Evolutionary conservation across 2,329 filamentous ascomycete species (phyloP), one percentile per base, ranked within the genome.

Genomic region (Pseudogymnoascus pannorum): DNA sequence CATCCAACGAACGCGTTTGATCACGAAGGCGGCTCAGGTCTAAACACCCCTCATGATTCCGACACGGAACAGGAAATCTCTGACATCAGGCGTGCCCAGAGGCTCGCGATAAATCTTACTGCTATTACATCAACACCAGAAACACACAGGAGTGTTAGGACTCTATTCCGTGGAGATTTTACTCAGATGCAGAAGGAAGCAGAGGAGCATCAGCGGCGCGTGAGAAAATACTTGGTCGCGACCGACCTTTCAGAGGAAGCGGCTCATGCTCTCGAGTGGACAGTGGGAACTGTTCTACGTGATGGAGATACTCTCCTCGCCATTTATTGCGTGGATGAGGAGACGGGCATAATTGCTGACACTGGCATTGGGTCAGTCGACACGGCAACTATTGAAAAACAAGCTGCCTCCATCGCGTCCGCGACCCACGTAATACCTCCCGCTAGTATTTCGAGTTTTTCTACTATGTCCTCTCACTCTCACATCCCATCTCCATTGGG

Each of bases 241-340:
- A 97, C 91, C 0, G 94, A 99, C 74, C 78, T 97, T 3, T 97
- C 92, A 67, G 90, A 94, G 36, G 94, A 99, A 76, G 92, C 93
- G 4, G 90, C 91, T 5, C 95, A 97, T 73, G 94, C 94, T 1
- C 80, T 99, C 31, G 94, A 99, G 73, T 99, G 94, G 94, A 94
- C 93, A 0, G 92, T 99, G 61, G 94, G 94, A 6, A 97, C 93
- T 0, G 92, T 97, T 5, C 79, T 99, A 29, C 85, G 94, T 57
- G 92, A 97, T 68, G 94, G 94, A 6, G 94, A 99, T 72, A 97
- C 93, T 0, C 80, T 99, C 35, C 86, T 97, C 64, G 92, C 91
- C 2, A 91, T 97, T 51, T 96, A 95, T 75, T 96, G 92, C 62
- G 87, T 96, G 22, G 92, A 97, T 67, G 93, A 97, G 72, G 93